These are phyloP conservation scores for Vaccinium darrowii DNA, from an alignment of 148 eudicot species.

Conservation along the genomic window DNA sequence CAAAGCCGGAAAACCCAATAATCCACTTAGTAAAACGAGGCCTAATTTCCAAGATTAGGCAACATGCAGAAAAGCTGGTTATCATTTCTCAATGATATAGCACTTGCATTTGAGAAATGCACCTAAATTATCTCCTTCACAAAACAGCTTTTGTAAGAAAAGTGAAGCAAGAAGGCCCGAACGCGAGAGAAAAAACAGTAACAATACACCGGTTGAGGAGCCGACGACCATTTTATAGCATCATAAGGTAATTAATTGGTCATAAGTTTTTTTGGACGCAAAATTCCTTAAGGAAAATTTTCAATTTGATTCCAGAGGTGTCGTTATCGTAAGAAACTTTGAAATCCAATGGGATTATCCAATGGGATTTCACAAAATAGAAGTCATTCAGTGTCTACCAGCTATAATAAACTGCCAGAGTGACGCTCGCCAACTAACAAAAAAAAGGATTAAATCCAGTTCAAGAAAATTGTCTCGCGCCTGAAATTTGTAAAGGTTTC, in stretches of 20 bases:
- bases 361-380: not conserved
- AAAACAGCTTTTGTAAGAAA: too few relatives aligned
- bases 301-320: not conserved
- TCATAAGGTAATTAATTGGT: not conserved
- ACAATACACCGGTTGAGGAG: too few relatives aligned
- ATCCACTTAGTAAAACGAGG: too few relatives aligned
- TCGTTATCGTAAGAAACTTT: not conserved
- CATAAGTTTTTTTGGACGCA: not conserved
- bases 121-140: too few relatives aligned
- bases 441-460: not conserved
- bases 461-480: slow-evolving; percentile 6
- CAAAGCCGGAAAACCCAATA: too few relatives aligned
- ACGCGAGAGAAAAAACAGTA: too few relatives aligned
- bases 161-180: too few relatives aligned
- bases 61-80: too few relatives aligned
- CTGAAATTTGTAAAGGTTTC: not conserved
- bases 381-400: not conserved
- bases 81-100: too few relatives aligned
- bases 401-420: not conserved
- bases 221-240: too few relatives aligned
- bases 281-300: not conserved
- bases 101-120: too few relatives aligned
- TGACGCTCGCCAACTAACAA: not conserved
- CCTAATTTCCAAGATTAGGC: too few relatives aligned
- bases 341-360: not conserved